Percentiles rank a stretch among this genome's conserved stretches.
Conservation (phyloP, 1,139 yeast genomes). For the Kazachstania sp. region DNA sequence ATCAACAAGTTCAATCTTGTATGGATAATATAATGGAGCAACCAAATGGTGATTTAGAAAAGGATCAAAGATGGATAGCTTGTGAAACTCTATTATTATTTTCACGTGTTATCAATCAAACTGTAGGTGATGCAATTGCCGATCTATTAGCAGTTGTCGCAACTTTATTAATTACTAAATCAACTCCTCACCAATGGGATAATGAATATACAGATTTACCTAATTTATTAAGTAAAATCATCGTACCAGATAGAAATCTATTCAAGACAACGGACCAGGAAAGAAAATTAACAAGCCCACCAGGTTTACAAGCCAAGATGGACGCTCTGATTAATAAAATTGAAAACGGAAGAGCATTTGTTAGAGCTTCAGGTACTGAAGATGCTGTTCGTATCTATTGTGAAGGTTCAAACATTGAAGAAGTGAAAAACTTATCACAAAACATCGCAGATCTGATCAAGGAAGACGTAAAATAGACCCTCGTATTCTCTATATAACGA, state of each 20-base stretch:
- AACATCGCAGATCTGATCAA: constrained; percentile 33
- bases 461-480: not conserved
- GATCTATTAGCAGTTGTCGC: constrained; percentile 73
- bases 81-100: constrained; percentile 47
- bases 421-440: constrained; percentile 48
- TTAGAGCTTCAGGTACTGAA: constrained; percentile 96
- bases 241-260: constrained; percentile 69
- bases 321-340: constrained; percentile 55
- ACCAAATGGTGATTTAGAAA: not conserved
- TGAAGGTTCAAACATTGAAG: constrained; percentile 56
- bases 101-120: constrained; percentile 75
- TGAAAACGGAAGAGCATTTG: constrained; percentile 73
- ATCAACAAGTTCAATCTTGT: constrained; percentile 10
- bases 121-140: constrained; percentile 95
- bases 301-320: constrained; percentile 65
- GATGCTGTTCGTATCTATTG: constrained; percentile 95
- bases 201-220: constrained; percentile 75
- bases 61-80: constrained; percentile 29
- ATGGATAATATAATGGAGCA: not conserved
- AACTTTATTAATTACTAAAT: constrained; percentile 48
- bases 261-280: constrained; percentile 90
- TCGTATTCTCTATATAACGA: too few species aligned
- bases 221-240: constrained; percentile 68
- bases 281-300: constrained; percentile 67
- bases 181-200: constrained; percentile 69